Percentiles rank a stretch among this genome's conserved stretches.
phyloP scores from a whole-genome alignment of 2,329 filamentous ascomycete genomes.

The Calonectria naviculata region DNA sequence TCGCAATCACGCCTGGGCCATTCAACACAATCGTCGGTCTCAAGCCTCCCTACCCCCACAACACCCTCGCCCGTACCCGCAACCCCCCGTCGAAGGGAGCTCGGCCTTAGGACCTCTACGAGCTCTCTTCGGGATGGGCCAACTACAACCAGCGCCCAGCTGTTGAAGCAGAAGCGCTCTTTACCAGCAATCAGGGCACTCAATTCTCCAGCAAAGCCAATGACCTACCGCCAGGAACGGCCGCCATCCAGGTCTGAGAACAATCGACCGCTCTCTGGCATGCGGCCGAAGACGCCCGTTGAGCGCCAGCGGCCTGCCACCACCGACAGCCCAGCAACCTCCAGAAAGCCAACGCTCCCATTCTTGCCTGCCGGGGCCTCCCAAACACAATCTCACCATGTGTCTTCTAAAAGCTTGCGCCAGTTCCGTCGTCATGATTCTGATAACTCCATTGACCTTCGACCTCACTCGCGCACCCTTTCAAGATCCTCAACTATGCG shows the following conservation, averaged over 20 bases:
- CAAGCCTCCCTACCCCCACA: constrained; percentile 71
- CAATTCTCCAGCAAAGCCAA: constrained; percentile 63
- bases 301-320: constrained; percentile 66
- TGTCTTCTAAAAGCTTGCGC: constrained; percentile 76
- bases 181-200: constrained; percentile 67
- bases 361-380: constrained; percentile 85
- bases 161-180: constrained; percentile 74
- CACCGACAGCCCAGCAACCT: constrained; percentile 61
- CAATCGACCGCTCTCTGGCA: constrained; percentile 60
- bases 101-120: constrained; percentile 65
- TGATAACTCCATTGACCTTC: constrained; percentile 71
- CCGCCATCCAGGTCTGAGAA: constrained; percentile 69
- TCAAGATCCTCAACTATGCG: constrained; percentile 66
- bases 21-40: constrained; percentile 75
- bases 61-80: constrained; percentile 68
- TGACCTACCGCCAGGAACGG: constrained; percentile 62
- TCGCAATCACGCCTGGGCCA: constrained; percentile 77
- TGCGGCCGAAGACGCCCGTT: constrained; percentile 78
- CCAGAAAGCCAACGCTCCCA: constrained; percentile 72
- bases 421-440: constrained; percentile 85
- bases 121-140: constrained; percentile 67
- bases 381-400: constrained; percentile 81
- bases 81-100: constrained; percentile 70
- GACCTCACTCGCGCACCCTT: constrained; percentile 66
- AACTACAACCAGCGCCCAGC: constrained; percentile 73